Evolutionary conservation across 257 asterid species (phyloP).

Genomic region (Voacanga thouarsii): DNA sequence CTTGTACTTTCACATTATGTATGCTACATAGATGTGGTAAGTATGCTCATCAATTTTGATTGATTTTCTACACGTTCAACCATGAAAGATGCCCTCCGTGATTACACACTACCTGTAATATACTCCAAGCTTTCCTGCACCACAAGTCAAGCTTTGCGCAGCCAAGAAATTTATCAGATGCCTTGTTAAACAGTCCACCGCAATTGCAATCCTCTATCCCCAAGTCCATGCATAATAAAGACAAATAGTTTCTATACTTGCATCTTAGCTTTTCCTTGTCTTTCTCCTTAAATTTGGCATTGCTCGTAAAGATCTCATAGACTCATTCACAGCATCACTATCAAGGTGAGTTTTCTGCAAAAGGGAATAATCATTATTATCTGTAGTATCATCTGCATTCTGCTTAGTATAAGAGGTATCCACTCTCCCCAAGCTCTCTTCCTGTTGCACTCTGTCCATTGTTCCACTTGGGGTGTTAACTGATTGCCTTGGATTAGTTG

Average conservation of each 20-base stretch:
- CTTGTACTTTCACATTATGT: too few species aligned
- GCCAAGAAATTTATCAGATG: background rate
- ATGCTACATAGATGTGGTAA: too few species aligned
- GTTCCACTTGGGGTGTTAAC: slow-evolving; percentile 9
- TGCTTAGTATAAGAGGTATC: slow-evolving; percentile 16
- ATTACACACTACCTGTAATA: too few species aligned
- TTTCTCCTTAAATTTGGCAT: slow-evolving; percentile 78
- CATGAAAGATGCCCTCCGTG: too few species aligned
- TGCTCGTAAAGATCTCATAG: slow-evolving; percentile 51
- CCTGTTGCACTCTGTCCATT: slow-evolving; percentile 4
- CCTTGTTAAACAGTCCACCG: too few species aligned
- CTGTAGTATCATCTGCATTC: slow-evolving; percentile 12
- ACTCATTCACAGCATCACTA: slow-evolving; percentile 18
- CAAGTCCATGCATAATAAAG: background rate
- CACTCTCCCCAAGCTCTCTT: background rate
- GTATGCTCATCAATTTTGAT: too few species aligned
- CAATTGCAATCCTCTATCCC: too few species aligned
- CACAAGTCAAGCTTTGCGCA: background rate
- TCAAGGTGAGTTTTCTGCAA: slow-evolving; percentile 16
- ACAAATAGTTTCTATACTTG: background rate
- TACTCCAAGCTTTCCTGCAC: too few species aligned
- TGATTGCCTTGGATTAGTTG: slow-evolving; percentile 11
- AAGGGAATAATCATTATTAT: background rate
- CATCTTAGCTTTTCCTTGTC: slow-evolving; percentile 27
- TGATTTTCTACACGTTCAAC: too few species aligned